Evolutionary conservation across 2,329 filamentous ascomycete genomes (phyloP), one percentile per base, ranked within the genome.

Genomic region (Aspergillus terreus): DNA sequence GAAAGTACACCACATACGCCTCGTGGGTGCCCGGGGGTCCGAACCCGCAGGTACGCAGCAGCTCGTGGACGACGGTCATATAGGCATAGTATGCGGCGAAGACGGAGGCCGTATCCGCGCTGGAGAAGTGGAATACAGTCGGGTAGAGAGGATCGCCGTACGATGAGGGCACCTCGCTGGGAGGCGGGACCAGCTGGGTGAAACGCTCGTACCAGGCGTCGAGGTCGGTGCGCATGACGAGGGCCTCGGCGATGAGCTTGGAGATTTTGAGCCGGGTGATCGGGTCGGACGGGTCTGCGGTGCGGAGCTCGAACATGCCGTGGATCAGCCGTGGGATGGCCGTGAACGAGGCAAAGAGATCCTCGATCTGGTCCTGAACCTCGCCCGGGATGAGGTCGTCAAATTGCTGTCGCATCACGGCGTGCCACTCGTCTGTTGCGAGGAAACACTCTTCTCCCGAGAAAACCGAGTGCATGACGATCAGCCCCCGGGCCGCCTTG

Each of bases 381-480:
- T 58, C 47, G 9, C 19, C 9, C 2, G 56, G 46, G 4, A 62
- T 25, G 9, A 47, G 46, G 12, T 44, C 25, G 15, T 58, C 53
- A 32, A 57, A 51, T 32, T 62, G 63, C 15, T 61, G 52, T 23
- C 32, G 49, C 64, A 66, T 67, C 40, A 58, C 57, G 6, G 49
- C 35, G 46, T 65, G 63, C 64, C 64, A 67, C 10, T 58, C 52
- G 19, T 58, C 27, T 6, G 58, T 61, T 0, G 58, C 54, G 15
- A 66, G 42, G 25, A 66, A 63, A 43, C 63, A 67, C 43, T 53
- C 32, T 44, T 64, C 55, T 1, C 60, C 60, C 4, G 64, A 59
- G 35, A 67, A 67, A 45, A 67, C 54, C 10, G 63, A 62, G 48
- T 67, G 56, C 64, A 67, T 66, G 4, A 67, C 63, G 47, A 67